Evolutionary conservation across 176 grass and related monocot genomes (phyloP), one percentile per base, ranked within the genome.

Genomic region (Eremochloa ophiuroides): DNA sequence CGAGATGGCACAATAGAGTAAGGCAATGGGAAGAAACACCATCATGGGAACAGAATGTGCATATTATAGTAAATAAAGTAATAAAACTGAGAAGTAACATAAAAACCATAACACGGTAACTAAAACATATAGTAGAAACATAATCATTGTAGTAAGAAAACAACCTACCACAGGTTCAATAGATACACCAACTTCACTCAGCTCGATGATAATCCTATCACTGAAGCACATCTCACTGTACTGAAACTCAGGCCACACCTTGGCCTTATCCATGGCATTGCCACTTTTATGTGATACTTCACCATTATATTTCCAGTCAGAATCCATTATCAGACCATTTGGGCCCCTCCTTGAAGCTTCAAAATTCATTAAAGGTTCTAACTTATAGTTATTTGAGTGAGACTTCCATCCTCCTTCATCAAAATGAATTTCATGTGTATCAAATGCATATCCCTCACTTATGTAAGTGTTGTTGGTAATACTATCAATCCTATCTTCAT

Each of bases 151-250:
- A 72, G 47, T 66, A 17, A 71, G 26, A 62, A 63, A 38, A 83
- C 31, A 27, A 62, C 87, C 4, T 93, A 93, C 91, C 85, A 93
- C 91, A 47, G 78, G 78, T 83, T 90, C 91, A 80, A 90, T 72
- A 58, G 83, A 93, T 77, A 93, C 74, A 76, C 91, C 88, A 61
- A 93, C 40, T 90, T 93, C 91, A 83, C 91, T 90, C 71, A 93
- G 85, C 69, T 93, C 91, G 23, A 90, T 77, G 79, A 93, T 87
- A 68, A 93, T 90, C 76, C 91, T 93, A 77, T 93, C 88, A 61
- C 30, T 88, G 74, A 93, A 83, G 82, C 85, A 85, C 91, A 90
- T 90, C 80, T 93, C 88, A 69, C 79, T 93, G 75, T 90, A 93
- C 44, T 85, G 88, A 51, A 93, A 87, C 51, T 93, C 81, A 35